A percentile compares a stretch with the other conserved stretches of the same genome.
These are phyloP conservation scores for Dioscorea zingiberensis DNA, from an alignment of 106 monocot genomes.

Conservation along the genomic window DNA sequence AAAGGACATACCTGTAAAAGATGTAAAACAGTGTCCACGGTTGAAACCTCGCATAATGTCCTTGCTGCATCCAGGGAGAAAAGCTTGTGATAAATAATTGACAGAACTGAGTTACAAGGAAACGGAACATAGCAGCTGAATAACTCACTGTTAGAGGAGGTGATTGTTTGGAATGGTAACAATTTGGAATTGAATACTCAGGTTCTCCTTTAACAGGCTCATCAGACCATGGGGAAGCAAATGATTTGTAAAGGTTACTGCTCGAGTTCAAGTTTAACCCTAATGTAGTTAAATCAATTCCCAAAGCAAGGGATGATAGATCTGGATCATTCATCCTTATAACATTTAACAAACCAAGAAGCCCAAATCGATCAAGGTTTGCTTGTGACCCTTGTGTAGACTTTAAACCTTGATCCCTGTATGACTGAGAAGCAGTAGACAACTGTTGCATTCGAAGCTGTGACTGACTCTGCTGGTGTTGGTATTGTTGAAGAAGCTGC, in stretches of 20 bases:
- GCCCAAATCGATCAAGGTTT: conserved; percentile 49
- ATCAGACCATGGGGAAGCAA: conserved; percentile 82
- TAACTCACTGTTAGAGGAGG: conserved; percentile 45
- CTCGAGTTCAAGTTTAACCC: conserved; percentile 76
- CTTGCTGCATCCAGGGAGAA: conserved; percentile 35
- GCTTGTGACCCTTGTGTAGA: conserved; percentile 41
- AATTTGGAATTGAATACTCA: conserved; percentile 62
- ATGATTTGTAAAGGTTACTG: conserved; percentile 77
- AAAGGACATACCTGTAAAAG: conserved; percentile 54
- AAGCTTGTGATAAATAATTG: conserved; percentile 1
- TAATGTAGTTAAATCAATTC: conserved; percentile 82
- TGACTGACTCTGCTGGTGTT: conserved; percentile 55
- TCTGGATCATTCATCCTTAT: conserved; percentile 68
- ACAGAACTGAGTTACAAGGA: conserved; percentile 11
- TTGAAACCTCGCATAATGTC: conserved; percentile 66
- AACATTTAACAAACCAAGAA: conserved; percentile 73
- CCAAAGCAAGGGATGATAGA: conserved; percentile 76
- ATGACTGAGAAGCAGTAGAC: conserved; percentile 54
- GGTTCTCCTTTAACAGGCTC: conserved; percentile 76
- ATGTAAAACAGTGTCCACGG: conserved; percentile 71
- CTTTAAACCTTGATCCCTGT: conserved; percentile 69
- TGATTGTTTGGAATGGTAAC: conserved; percentile 62
- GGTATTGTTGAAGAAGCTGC: conserved; percentile 76
- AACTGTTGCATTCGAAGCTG: conserved; percentile 71
- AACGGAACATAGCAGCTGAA: conserved; percentile 11